phyloP scores from a whole-genome alignment of 2,329 filamentous ascomycete species.

The Aspergillus sp. region DNA sequence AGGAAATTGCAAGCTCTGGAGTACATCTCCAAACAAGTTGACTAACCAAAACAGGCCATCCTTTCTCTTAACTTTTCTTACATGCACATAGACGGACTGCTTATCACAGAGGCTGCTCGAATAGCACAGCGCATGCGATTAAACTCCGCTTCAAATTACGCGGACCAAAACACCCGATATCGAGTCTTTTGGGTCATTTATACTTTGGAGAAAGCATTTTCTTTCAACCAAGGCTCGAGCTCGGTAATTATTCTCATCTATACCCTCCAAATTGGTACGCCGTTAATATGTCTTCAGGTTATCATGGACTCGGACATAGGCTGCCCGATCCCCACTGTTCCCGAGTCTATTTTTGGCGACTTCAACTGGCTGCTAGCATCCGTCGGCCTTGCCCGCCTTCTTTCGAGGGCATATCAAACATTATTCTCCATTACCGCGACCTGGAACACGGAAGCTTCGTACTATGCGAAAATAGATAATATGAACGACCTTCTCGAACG shows the following conservation, averaged over 20 bases:
- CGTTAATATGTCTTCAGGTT: conserved; percentile 13
- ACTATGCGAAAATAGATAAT: conserved; percentile 16
- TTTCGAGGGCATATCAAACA: conserved; percentile 27
- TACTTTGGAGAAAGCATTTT: conserved; percentile 32
- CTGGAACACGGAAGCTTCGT: conserved; percentile 8
- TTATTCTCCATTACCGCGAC: conserved; percentile 33
- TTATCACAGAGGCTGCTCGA: conserved; percentile 30
- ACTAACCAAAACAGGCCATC: conserved; percentile 22
- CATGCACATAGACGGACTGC: conserved; percentile 27
- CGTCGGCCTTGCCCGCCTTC: conserved; percentile 25
- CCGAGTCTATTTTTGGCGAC: conserved; percentile 25
- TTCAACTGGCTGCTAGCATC: conserved; percentile 34
- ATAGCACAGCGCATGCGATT: conserved; percentile 19
- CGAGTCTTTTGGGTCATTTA: conserved; percentile 40
- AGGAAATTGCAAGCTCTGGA: not conserved
- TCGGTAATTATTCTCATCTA: conserved; percentile 23
- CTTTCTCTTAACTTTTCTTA: conserved; percentile 31
- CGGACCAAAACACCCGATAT: conserved; percentile 22
- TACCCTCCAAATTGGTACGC: too few species aligned
- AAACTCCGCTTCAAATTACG: not conserved
- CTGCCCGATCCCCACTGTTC: conserved; percentile 27
- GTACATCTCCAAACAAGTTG: not conserved
- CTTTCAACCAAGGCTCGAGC: conserved; percentile 24
- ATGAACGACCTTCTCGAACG: conserved; percentile 22
- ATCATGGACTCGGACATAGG: conserved; percentile 36